Base-by-base conservation (phyloP, 495 filamentous ascomycete genomes). In the Alectoria sarmentosa region DNA sequence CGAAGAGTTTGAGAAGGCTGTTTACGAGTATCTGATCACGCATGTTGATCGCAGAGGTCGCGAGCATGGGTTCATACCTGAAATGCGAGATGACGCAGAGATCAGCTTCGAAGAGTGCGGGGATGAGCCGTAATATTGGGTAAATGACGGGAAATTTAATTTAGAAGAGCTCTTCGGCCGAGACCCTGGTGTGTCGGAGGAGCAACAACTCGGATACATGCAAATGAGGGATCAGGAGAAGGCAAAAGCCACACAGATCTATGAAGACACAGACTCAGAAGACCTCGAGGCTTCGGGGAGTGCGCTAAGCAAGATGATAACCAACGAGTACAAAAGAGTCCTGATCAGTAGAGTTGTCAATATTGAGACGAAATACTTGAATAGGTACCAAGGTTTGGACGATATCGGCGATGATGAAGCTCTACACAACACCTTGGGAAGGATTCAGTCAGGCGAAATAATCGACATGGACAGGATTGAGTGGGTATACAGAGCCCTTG, bases 61-160 rank as follows among this genome's bases (percentile, higher is more conserved):
- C 26, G 39, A 61, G 48, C 70, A 74, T 59, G 63, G 57, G 2
- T 60, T 72, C 46, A 65, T 67, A 19, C 72, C 71, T 59, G 46
- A 63, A 37, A 67, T 66, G n/a, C 62, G 72, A 62, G 69, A 72
- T 37, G 72, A 73, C 62, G 46, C 63, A 44, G 32, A 58, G 61
- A n/a, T n/a, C n/a, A n/a, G n/a, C n/a, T n/a, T n/a, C n/a, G n/a
- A n/a, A n/a, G n/a, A n/a, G 61, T 57, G 61, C 52, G 72, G 70
- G 68, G 36, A 64, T 23, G 49, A 66, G 39, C n/a, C n/a, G n/a
- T n/a, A n/a, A n/a, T n/a, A n/a, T n/a, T n/a, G n/a, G n/a, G n/a
- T n/a, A n/a, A n/a, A n/a, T n/a, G n/a, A n/a, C n/a, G n/a, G n/a
- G n/a, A n/a, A n/a, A n/a, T n/a, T n/a, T n/a, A n/a, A n/a, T n/a